Base-by-base conservation (phyloP, 2,329 filamentous ascomycete species). In the Penicillium janthinellum region DNA sequence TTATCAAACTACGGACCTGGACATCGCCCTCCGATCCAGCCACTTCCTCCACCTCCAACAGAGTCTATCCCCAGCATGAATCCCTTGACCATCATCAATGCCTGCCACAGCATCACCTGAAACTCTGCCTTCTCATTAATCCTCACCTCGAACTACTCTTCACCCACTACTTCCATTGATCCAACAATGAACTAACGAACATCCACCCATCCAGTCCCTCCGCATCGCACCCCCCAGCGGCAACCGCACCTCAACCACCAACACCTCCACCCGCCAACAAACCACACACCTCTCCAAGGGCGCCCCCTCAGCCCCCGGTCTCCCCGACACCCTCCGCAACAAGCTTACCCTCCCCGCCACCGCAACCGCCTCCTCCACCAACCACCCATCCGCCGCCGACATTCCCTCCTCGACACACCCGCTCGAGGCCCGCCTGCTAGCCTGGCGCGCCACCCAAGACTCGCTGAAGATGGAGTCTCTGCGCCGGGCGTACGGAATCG, bases 381-480 rank as follows among this genome's bases (percentile, higher is more conserved):
- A 68, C 65, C 71, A 73, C 57, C 73, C 74, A 45, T 62, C 62
- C 35, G 64, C 52, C 58, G 45, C 54, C 47, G 66, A 68, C 15
- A 59, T 70, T 50, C 82, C 89, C n/a, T 80, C 85, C 64, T 91
- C 88, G 45, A 80, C 89, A 2, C 95, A 99, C 83, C 95, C 95
- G 0, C 90, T 99, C 71, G 95, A 98, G 81, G 83, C 90, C 56
- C 92, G 95, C 64, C 90, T 99, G 60, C 86, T 89, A 72, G 86
- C 88, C 73, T 99, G 95, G 95, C 91, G 94, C 78, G 83, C 88
- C 59, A 96, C 93, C 44, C 94, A 97, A 80, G 90, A 96, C 70
- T 77, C 82, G 37, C 79, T 96, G 75, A 95, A 96, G 79, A 95
- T 96, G 90, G 88, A 93, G 80, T 84, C 88, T 54, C 86, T 98